phyloP scores from a whole-genome alignment of 768 basidiomycete genomes.

The Tricholoma furcatifolium region DNA sequence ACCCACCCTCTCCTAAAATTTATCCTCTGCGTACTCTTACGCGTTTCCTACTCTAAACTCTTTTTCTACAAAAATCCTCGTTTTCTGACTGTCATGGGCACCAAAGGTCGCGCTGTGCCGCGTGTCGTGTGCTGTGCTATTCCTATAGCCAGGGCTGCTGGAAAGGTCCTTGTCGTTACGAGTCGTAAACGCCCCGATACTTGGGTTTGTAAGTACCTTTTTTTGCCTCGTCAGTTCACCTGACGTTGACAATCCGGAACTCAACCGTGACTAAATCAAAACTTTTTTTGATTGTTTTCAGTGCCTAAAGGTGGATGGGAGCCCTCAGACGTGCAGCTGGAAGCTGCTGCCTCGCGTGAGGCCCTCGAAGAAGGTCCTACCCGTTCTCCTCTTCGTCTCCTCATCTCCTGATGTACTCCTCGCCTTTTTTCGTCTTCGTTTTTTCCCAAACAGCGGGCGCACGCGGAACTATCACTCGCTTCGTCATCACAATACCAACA shows the following conservation, averaged over 20 bases:
- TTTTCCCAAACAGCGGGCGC: slow-evolving; percentile 69
- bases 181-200: slow-evolving; percentile 77
- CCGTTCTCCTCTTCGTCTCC: slow-evolving; percentile 73
- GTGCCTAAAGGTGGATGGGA: slow-evolving; percentile 96
- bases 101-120: slow-evolving; percentile 77
- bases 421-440: slow-evolving; percentile 23
- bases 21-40: not conserved
- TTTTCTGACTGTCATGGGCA: slow-evolving; percentile 36
- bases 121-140: slow-evolving; percentile 92
- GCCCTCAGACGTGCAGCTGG: slow-evolving; percentile 73
- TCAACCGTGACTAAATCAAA: slow-evolving; percentile 10
- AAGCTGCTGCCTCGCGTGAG: slow-evolving; percentile 88
- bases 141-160: slow-evolving; percentile 70
- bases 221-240: slow-evolving; percentile 9
- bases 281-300: slow-evolving; percentile 30
- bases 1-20: not conserved
- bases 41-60: not conserved
- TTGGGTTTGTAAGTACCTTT: slow-evolving; percentile 83
- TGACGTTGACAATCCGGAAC: slow-evolving; percentile 1
- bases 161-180: slow-evolving; percentile 81
- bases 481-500: slow-evolving; percentile 78
- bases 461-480: slow-evolving; percentile 83
- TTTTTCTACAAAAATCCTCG: slow-evolving; percentile 1
- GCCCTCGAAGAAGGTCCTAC: slow-evolving; percentile 96
- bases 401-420: slow-evolving; percentile 65